Percentiles rank a stretch among this genome's conserved stretches.
Evolutionary conservation across 2,329 filamentous ascomycete genomes (phyloP).

Genomic region (Hyphodiscus sp.): DNA sequence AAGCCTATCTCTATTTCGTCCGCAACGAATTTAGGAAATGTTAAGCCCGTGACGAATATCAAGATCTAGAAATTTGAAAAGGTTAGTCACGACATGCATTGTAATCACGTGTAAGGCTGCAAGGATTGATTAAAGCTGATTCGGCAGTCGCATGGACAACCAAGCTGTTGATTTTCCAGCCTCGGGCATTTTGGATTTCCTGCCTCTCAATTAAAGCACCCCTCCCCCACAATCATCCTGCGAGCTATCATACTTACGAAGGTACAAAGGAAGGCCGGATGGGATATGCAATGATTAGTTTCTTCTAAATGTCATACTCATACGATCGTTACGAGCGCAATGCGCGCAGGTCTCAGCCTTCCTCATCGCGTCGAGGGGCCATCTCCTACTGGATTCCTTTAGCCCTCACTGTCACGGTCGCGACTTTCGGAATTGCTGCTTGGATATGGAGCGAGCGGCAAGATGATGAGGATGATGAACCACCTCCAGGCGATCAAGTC

Average conservation of each 20-base stretch:
- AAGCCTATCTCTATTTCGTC: neutral
- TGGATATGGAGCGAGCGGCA: conserved; percentile 92
- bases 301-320: conserved; percentile 53
- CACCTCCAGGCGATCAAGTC: conserved; percentile 43
- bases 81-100: neutral
- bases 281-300: conserved; percentile 18
- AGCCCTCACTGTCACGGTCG: conserved; percentile 77
- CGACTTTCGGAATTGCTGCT: conserved; percentile 76
- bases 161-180: conserved; percentile 15
- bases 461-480: conserved; percentile 62
- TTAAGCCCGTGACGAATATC: neutral
- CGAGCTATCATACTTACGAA: neutral
- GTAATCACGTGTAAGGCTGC: neutral
- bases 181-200: conserved; percentile 11
- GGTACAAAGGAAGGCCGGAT: conserved; percentile 6
- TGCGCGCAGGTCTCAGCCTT: conserved; percentile 31
- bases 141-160: conserved; percentile 11
- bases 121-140: neutral
- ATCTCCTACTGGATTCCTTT: conserved; percentile 87
- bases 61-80: neutral
- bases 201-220: conserved; percentile 8
- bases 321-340: conserved; percentile 52
- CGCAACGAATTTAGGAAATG: neutral
- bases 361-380: conserved; percentile 52
- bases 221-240: conserved; percentile 3